phyloP scores from a whole-genome alignment of 768 basidiomycete genomes.

The Rhodosporidiobolus sp. region DNA sequence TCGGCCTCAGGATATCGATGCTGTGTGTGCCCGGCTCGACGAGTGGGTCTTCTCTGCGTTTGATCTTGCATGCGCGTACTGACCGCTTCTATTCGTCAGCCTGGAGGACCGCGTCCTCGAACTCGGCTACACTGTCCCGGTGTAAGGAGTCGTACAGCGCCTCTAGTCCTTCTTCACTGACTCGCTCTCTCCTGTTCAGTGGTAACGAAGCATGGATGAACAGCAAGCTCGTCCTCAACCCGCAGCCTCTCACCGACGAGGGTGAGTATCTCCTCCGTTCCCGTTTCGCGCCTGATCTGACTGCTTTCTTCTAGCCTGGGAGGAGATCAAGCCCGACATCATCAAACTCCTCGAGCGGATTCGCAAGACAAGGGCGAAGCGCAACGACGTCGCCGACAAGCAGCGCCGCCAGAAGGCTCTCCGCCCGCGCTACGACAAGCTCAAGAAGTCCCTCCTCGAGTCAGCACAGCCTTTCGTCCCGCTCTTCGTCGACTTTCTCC shows the following conservation, averaged over 20 bases:
- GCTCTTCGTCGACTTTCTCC: conserved; percentile 26
- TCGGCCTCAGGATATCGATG: not conserved
- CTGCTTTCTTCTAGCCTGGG: not conserved
- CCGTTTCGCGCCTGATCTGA: not conserved
- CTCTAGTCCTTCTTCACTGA: too few species aligned
- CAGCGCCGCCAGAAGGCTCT: not conserved
- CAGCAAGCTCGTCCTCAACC: not conserved
- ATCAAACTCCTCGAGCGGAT: conserved; percentile 1
- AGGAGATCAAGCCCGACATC: conserved; percentile 7
- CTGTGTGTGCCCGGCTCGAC: not conserved
- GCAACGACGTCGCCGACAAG: too few species aligned
- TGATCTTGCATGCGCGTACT: not conserved
- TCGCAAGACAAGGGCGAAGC: too few species aligned
- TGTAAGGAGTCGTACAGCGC: too few species aligned
- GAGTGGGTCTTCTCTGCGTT: too few species aligned
- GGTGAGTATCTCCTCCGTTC: not conserved
- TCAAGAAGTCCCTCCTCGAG: not conserved
- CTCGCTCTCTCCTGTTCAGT: too few species aligned
- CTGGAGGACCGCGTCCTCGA: not conserved
- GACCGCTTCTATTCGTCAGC: not conserved
- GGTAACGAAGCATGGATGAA: too few species aligned
- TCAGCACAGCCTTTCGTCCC: not conserved
- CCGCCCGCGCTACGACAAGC: not conserved
- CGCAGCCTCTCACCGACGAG: not conserved
- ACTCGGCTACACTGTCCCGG: too few species aligned